These are phyloP conservation scores for Paramyrothecium roridum DNA, from an alignment of 2,329 filamentous ascomycete genomes.

Conservation along the genomic window DNA sequence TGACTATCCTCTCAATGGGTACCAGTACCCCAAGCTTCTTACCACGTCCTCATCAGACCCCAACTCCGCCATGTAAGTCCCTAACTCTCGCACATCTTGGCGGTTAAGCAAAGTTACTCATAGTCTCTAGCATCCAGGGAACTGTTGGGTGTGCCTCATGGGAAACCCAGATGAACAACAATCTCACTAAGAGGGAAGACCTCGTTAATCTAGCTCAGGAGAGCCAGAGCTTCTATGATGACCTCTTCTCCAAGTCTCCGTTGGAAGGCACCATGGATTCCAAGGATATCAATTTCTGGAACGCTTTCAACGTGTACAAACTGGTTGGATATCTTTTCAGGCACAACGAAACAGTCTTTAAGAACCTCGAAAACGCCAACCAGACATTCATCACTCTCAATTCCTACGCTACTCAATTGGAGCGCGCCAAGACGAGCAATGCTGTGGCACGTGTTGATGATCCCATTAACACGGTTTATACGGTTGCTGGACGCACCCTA, in stretches of 20 bases:
- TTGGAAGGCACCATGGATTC: slow-evolving; percentile 34
- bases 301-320: slow-evolving; percentile 54
- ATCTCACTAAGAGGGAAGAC: slow-evolving; percentile 17
- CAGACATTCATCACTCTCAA: slow-evolving; percentile 43
- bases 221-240: slow-evolving; percentile 38
- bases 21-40: slow-evolving; percentile 72
- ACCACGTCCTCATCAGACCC: slow-evolving; percentile 44
- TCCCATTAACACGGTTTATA: slow-evolving; percentile 32
- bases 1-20: slow-evolving; percentile 69
- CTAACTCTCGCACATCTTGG: not conserved
- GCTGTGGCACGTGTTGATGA: slow-evolving; percentile 41
- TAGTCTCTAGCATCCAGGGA: slow-evolving; percentile 30
- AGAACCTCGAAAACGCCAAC: slow-evolving; percentile 30
- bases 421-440: slow-evolving; percentile 54
- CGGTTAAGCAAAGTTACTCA: slow-evolving; percentile 1
- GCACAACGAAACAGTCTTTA: slow-evolving; percentile 44
- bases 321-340: slow-evolving; percentile 51
- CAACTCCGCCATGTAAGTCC: slow-evolving; percentile 41
- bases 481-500: slow-evolving; percentile 52
- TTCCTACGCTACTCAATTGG: slow-evolving; percentile 63
- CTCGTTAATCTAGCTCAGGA: slow-evolving; percentile 20
- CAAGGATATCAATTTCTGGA: slow-evolving; percentile 36
- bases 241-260: slow-evolving; percentile 32
- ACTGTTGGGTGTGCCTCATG: slow-evolving; percentile 35
- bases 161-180: slow-evolving; percentile 22